These are phyloP conservation scores for Gardenia jasminoides DNA, from an alignment of 257 asterid genomes.

Conservation along the genomic window DNA sequence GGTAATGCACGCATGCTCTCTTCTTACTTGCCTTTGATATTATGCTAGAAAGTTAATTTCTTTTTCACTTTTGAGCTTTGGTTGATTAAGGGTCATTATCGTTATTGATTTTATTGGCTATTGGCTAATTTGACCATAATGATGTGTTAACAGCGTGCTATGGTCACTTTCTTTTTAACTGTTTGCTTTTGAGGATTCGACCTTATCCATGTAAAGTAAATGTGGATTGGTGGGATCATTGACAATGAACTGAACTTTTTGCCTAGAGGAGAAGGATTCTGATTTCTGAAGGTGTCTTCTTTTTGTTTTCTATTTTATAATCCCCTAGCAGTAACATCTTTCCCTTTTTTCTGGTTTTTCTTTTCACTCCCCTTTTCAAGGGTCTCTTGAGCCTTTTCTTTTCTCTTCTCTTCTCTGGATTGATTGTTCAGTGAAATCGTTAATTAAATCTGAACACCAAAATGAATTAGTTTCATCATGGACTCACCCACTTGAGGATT, in stretches of 20 bases:
- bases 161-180: constrained; percentile 33
- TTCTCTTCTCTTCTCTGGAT: not conserved
- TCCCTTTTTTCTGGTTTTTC: not conserved
- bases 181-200: constrained; percentile 46
- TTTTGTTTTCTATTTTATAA: constrained; percentile 11
- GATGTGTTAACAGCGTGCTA: constrained; percentile 46
- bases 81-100: constrained; percentile 37
- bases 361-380: not conserved
- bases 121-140: constrained; percentile 62
- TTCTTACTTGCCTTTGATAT: constrained; percentile 4
- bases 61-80: constrained; percentile 28
- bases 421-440: not conserved
- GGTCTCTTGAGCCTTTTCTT: not conserved
- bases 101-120: constrained; percentile 33
- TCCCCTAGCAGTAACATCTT: not conserved
- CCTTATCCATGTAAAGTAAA: constrained; percentile 47
- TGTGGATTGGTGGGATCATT: constrained; percentile 44
- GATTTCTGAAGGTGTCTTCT: constrained; percentile 15
- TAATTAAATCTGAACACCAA: not conserved
- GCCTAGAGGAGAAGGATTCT: constrained; percentile 35
- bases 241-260: constrained; percentile 43
- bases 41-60: constrained; percentile 9
- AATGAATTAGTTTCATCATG: constrained; percentile 1
- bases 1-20: constrained; percentile 79
- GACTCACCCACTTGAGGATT: constrained; percentile 12